Evolutionary conservation across 2,329 filamentous ascomycete genomes (phyloP), one percentile per base, ranked within the genome.

Genomic region (Fusarium concolor): DNA sequence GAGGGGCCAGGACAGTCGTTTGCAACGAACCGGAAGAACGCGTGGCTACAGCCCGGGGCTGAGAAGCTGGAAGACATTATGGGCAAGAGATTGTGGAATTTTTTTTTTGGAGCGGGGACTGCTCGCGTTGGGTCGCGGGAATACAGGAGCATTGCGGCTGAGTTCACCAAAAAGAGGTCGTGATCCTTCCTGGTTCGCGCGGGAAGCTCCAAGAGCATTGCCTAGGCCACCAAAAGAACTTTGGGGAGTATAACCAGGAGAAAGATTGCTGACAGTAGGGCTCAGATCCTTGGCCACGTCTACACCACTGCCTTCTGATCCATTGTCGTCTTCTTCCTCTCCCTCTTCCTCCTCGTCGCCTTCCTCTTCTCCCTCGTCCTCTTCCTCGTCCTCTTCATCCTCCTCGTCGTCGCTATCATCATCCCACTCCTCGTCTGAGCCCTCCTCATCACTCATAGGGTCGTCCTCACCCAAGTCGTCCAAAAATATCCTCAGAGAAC

Each of bases 71-170:
- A n/a, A n/a, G n/a, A n/a, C n/a, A n/a, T n/a, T n/a, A n/a, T n/a
- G n/a, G n/a, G n/a, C n/a, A n/a, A n/a, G n/a, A n/a, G n/a, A n/a
- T n/a, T n/a, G n/a, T n/a, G n/a, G n/a, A n/a, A n/a, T n/a, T n/a
- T n/a, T n/a, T n/a, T n/a, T n/a, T n/a, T n/a, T n/a, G 11, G 91
- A 93, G 35, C 90, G 87, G 45, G 91, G 90, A 67, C 87, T 90
- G n/a, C 82, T 80, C 20, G 80, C 81, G 33, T 77, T 83, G 24
- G 86, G 81, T 33, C 85, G 86, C 10, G 87, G 80, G 56, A 92
- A 86, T 26, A 85, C 65, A 0, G 87, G 86, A 18, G 81, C 82
- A 39, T 81, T 83, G 38, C 81, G 81, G 56, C 78, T 78, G 38
- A 88, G 74, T 58, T 89, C 85, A 10, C 86, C 87, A 76, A 89